A percentile compares a stretch with the other conserved stretches of the same genome.
Evolutionary conservation across 306 rosid species (phyloP).

Genomic region (Lathyrus aphaca): DNA sequence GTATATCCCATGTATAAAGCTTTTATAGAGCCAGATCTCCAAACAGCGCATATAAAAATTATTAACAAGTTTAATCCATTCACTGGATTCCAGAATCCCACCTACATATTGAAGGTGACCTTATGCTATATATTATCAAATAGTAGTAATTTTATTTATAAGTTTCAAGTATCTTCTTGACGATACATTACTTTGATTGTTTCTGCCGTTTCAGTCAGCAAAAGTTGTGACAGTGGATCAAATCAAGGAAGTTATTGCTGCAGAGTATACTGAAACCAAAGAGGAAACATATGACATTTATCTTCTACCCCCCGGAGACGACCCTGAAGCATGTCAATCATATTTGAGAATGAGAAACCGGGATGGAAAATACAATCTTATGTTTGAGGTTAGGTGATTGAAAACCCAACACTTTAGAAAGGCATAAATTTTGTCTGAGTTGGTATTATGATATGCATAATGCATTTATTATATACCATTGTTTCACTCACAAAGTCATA

Average conservation of each 20-base stretch:
- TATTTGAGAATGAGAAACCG: conserved; percentile 99
- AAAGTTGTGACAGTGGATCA: conserved; percentile 76
- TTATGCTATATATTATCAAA: conserved; percentile 15
- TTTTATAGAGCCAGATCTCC: conserved; percentile 97
- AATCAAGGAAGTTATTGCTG: conserved; percentile 74
- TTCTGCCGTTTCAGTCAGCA: conserved; percentile 64
- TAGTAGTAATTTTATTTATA: conserved; percentile 8
- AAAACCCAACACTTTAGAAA: conserved; percentile 25
- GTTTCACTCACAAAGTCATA: neutral
- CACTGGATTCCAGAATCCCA: conserved; percentile 93
- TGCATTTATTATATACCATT: conserved; percentile 30
- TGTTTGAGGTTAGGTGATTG: conserved; percentile 84
- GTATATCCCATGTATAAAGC: conserved; percentile 99
- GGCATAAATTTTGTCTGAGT: conserved; percentile 20
- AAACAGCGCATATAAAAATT: conserved; percentile 93
- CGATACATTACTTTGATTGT: conserved; percentile 30
- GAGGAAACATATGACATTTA: conserved; percentile 98
- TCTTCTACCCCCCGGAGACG: conserved; percentile 99
- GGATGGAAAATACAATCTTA: conserved; percentile 98
- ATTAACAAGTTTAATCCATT: conserved; percentile 94
- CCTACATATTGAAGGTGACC: conserved; percentile 82
- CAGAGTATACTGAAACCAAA: conserved; percentile 67
- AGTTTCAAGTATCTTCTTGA: conserved; percentile 22
- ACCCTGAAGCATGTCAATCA: conserved; percentile 98
- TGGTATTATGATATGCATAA: conserved; percentile 18